Conservation (phyloP, 768 basidiomycete genomes). For the Trametes meyenii region DNA sequence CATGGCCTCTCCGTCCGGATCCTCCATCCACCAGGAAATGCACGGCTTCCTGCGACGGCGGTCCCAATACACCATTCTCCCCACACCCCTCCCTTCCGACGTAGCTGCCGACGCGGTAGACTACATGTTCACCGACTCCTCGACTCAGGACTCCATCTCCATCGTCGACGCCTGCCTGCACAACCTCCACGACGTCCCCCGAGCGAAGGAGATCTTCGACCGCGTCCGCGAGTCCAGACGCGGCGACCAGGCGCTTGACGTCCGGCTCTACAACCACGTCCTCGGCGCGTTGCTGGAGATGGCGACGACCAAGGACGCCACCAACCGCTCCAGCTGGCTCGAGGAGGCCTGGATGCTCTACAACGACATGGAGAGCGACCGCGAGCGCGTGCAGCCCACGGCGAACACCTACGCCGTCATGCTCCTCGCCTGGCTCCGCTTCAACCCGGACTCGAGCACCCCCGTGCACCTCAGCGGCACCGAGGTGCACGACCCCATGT, state of each 20-base stretch:
- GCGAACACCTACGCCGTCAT: constrained; percentile 69
- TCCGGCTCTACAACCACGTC: constrained; percentile 63
- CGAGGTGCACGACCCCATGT: constrained; percentile 27
- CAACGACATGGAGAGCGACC: constrained; percentile 51
- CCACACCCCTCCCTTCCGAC: constrained; percentile 64
- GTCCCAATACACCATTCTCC: constrained; percentile 58
- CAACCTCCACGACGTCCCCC: constrained; percentile 71
- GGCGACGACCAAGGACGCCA: constrained; percentile 50
- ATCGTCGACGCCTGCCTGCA: constrained; percentile 86
- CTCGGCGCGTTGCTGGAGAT: constrained; percentile 65
- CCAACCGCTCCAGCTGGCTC: constrained; percentile 56
- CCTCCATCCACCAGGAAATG: constrained; percentile 41
- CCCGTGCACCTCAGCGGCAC: constrained; percentile 15
- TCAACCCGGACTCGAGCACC: constrained; percentile 37
- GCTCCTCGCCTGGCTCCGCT: constrained; percentile 58
- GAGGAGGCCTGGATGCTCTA: constrained; percentile 66
- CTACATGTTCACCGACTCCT: constrained; percentile 64
- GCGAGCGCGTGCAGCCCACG: constrained; percentile 53
- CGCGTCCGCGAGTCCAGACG: constrained; percentile 49
- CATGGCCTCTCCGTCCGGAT: constrained; percentile 34
- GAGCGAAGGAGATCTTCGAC: constrained; percentile 76
- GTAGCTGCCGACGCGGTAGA: constrained; percentile 44
- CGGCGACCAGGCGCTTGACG: constrained; percentile 50
- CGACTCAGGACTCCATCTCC: constrained; percentile 68
- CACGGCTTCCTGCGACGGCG: constrained; percentile 53